Conservation (phyloP, 148 eudicot species). For the Chenopodium formosanum region DNA sequence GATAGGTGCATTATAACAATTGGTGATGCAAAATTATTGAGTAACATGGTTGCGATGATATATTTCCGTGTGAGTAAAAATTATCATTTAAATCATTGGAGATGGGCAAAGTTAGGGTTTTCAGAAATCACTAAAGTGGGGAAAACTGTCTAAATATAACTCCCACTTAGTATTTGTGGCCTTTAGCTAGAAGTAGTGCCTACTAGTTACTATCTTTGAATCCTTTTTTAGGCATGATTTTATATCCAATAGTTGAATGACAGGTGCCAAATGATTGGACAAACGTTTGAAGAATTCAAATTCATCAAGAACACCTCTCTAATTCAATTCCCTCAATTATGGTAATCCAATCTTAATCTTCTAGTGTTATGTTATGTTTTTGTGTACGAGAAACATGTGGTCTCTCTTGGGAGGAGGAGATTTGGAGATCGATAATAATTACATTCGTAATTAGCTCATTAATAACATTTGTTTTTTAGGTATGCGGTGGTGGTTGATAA, state of each 20-base stretch:
- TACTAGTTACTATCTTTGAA: background rate
- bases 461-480: too few species aligned
- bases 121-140: background rate
- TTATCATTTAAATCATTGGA: background rate
- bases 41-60: too few species aligned
- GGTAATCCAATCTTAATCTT: background rate
- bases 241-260: conserved; percentile 7
- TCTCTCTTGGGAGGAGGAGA: background rate
- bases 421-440: too few species aligned
- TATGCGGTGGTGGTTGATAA: background rate
- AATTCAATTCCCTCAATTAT: background rate
- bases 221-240: conserved; percentile 13
- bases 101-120: background rate
- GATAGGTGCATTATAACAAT: too few species aligned
- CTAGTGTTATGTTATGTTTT: background rate
- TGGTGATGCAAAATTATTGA: background rate
- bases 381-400: background rate
- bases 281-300: conserved; percentile 10
- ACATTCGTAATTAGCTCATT: background rate
- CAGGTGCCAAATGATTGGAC: conserved; percentile 8
- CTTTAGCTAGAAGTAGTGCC: conserved; percentile 2
- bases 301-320: conserved; percentile 2
- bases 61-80: too few species aligned
- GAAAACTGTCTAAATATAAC: background rate
- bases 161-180: background rate